A percentile compares a stretch with the other conserved stretches of the same genome.
Conservation (phyloP, 108 stramenopile genomes). For the Nannochloropsis salina region DNA sequence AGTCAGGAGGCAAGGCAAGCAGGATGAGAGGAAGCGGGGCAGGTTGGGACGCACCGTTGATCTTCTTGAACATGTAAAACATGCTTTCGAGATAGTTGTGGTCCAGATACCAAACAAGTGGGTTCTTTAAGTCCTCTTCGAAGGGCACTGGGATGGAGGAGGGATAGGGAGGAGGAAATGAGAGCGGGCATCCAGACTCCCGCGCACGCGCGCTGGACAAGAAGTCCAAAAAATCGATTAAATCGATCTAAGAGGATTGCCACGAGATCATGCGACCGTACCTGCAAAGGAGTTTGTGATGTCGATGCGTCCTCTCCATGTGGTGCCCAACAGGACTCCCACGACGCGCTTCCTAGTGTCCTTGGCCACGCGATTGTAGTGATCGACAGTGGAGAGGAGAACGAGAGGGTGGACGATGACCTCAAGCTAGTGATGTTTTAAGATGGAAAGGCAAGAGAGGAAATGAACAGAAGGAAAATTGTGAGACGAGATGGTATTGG, state of each 20-base stretch:
- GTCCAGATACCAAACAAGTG: conserved; percentile 82
- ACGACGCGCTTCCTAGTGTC: conserved; percentile 93
- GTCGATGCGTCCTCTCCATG: conserved; percentile 58
- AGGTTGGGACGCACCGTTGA: background rate
- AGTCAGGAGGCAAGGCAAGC: background rate
- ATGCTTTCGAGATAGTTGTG: conserved; percentile 90
- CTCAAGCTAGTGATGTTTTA: conserved; percentile 31
- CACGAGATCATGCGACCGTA: background rate
- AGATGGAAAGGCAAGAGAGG: background rate
- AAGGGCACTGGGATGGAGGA: conserved; percentile 91
- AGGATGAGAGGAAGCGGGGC: conserved; percentile 16
- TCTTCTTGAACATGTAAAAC: conserved; percentile 45
- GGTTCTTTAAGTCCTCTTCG: conserved; percentile 87
- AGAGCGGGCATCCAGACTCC: background rate
- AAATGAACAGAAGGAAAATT: background rate
- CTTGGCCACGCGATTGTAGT: conserved; percentile 93
- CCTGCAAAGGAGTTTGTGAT: conserved; percentile 34
- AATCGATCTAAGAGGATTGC: no score
- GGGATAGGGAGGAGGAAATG: background rate
- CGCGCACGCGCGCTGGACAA: no score
- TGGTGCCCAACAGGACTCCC: conserved; percentile 85
- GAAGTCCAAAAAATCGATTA: no score
- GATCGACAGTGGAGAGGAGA: conserved; percentile 89
- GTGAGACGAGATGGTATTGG: no score
- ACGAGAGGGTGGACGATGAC: conserved; percentile 94